Conservation (phyloP, 2,329 filamentous ascomycete genomes). For the Dactylellina drechsleri region DNA sequence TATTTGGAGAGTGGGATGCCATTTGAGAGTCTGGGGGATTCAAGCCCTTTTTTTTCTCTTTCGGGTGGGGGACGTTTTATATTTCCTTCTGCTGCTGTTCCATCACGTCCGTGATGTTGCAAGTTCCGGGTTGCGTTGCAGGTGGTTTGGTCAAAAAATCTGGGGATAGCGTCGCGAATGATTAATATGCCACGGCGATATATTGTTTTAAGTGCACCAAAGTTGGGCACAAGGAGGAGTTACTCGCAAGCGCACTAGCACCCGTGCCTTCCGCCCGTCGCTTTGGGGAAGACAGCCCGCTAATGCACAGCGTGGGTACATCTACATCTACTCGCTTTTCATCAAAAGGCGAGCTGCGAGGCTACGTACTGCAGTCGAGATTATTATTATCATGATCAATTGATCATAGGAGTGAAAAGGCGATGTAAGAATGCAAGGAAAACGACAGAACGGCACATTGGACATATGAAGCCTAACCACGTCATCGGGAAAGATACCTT, state of each 20-base stretch:
- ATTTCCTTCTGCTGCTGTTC: conserved; percentile 37
- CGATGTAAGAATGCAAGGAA: conserved; percentile 22
- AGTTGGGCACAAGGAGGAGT: conserved; percentile 13
- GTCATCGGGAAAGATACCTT: conserved; percentile 39
- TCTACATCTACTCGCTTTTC: not conserved
- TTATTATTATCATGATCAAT: too few relatives aligned
- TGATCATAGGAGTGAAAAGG: too few relatives aligned
- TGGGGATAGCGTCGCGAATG: conserved; percentile 13
- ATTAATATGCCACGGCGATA: not conserved
- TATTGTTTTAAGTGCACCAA: not conserved
- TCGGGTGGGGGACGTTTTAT: conserved; percentile 39
- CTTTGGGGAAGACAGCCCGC: conserved; percentile 46
- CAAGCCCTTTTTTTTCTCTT: not conserved
- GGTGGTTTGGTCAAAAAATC: conserved; percentile 23
- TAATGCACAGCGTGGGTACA: conserved; percentile 34
- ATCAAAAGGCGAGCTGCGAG: too few relatives aligned
- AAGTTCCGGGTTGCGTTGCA: conserved; percentile 51
- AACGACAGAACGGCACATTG: conserved; percentile 32
- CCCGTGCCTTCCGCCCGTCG: conserved; percentile 54
- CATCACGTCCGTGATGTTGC: conserved; percentile 24
- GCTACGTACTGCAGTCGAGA: not conserved
- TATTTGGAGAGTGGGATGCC: conserved; percentile 39
- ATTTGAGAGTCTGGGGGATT: not conserved
- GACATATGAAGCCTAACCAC: conserved; percentile 51
- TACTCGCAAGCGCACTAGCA: conserved; percentile 26